Evolutionary conservation across 2,329 filamentous ascomycete species (phyloP).

Genomic region (Apiospora malaysiana): DNA sequence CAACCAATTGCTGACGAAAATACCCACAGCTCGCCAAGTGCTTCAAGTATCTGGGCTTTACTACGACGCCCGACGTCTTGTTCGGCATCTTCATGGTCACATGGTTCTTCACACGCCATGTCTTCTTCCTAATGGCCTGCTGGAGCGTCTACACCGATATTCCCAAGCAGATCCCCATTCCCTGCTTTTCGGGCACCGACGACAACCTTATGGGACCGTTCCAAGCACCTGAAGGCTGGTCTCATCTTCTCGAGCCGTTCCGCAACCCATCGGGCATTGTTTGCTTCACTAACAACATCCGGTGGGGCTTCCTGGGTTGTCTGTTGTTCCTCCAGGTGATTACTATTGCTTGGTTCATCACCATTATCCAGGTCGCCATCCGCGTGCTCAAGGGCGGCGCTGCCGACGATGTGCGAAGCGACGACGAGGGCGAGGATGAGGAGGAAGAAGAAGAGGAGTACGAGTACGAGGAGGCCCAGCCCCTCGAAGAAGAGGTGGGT

Average conservation of each 20-base stretch:
- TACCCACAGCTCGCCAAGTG: slow-evolving; percentile 78
- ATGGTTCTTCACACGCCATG: slow-evolving; percentile 85
- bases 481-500: slow-evolving; percentile 76
- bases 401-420: slow-evolving; percentile 87
- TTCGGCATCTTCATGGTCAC: slow-evolving; percentile 86
- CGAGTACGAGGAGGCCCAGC: slow-evolving; percentile 59
- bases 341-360: slow-evolving; percentile 84
- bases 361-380: slow-evolving; percentile 84
- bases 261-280: slow-evolving; percentile 72
- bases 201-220: slow-evolving; percentile 61
- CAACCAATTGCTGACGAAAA: slow-evolving; percentile 22
- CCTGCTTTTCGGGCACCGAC: slow-evolving; percentile 72
- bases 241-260: slow-evolving; percentile 77
- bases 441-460: slow-evolving; percentile 60
- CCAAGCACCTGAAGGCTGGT: slow-evolving; percentile 56
- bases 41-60: slow-evolving; percentile 85
- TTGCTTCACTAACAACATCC: slow-evolving; percentile 79
- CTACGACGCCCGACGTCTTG: slow-evolving; percentile 76
- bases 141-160: slow-evolving; percentile 80
- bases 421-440: slow-evolving; percentile 77
- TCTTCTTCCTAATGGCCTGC: slow-evolving; percentile 79
- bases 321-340: slow-evolving; percentile 81
- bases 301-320: slow-evolving; percentile 76
- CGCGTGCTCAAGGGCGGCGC: slow-evolving; percentile 77
- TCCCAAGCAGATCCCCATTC: slow-evolving; percentile 65